A percentile compares a stretch with the other conserved stretches of the same genome.
These are phyloP conservation scores for Fusarium sp. DNA, from an alignment of 2,329 filamentous ascomycete genomes.

Conservation along the genomic window DNA sequence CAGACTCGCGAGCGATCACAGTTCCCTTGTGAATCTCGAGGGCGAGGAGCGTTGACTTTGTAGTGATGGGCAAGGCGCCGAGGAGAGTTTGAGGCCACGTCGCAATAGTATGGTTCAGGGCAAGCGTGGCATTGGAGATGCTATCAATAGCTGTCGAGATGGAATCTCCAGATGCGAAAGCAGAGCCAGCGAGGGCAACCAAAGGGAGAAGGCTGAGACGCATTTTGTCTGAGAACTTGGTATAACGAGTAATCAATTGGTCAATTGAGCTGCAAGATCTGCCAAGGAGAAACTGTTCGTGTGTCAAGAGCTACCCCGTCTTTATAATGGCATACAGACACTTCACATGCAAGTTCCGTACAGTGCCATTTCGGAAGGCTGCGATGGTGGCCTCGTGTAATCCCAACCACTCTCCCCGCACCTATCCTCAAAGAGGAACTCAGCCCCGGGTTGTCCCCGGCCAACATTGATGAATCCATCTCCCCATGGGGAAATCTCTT, in stretches of 20 bases:
- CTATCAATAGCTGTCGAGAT: constrained; percentile 54
- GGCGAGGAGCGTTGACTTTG: constrained; percentile 57
- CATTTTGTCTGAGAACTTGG: constrained; percentile 39
- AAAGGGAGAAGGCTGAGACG: constrained; percentile 45
- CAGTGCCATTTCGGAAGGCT: constrained; percentile 32
- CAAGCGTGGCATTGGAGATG: constrained; percentile 52
- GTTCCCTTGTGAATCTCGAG: constrained; percentile 57
- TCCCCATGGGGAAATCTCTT: constrained; percentile 39
- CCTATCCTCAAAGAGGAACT: constrained; percentile 43
- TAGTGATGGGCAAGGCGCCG: constrained; percentile 57
- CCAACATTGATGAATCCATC: constrained; percentile 20
- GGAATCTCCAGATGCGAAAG: constrained; percentile 52
- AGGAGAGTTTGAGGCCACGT: constrained; percentile 57
- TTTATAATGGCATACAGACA: constrained; percentile 24
- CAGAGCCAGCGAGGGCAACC: constrained; percentile 41
- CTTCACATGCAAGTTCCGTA: constrained; percentile 34
- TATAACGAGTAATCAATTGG: constrained; percentile 34
- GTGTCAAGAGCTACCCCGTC: constrained; percentile 15
- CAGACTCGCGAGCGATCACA: constrained; percentile 54
- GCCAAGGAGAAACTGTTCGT: constrained; percentile 14
- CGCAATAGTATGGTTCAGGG: constrained; percentile 53
- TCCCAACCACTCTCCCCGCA: constrained; percentile 37
- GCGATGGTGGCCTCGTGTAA: constrained; percentile 38
- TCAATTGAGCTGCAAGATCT: constrained; percentile 33
- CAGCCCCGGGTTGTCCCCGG: constrained; percentile 18